Conservation (phyloP, 1,284 basidiomycete species). For the Ceratobasidium sp. region DNA sequence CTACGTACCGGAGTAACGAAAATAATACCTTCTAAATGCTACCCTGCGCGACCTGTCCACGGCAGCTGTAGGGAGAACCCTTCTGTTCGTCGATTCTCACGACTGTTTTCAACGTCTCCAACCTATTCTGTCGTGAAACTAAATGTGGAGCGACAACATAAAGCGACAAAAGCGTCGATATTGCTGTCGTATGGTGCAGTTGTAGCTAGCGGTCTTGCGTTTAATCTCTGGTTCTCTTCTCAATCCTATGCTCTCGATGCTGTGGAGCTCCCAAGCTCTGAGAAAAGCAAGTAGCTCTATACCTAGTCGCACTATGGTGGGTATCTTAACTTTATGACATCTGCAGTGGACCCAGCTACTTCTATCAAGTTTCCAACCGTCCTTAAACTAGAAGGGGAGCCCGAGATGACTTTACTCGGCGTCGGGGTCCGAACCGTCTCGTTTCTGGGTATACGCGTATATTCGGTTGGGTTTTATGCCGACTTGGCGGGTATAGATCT, state of each 20-base stretch:
- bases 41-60: background rate
- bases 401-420: constrained; percentile 78
- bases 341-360: constrained; percentile 75
- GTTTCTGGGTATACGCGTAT: constrained; percentile 85
- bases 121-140: background rate
- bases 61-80: background rate
- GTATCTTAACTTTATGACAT: constrained; percentile 1
- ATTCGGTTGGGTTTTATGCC: constrained; percentile 88
- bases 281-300: constrained; percentile 33
- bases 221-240: constrained; percentile 5
- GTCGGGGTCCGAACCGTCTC: constrained; percentile 86
- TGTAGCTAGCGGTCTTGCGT: background rate
- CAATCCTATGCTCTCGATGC: constrained; percentile 38
- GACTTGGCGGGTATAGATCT: constrained; percentile 75
- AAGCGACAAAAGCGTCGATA: background rate
- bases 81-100: constrained; percentile 12
- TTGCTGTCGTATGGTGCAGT: background rate
- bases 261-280: background rate
- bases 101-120: background rate
- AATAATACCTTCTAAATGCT: too few relatives aligned
- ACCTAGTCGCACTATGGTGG: background rate
- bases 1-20: background rate
- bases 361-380: constrained; percentile 77
- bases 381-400: constrained; percentile 67
- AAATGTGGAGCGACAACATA: background rate